Percentiles rank a stretch among this genome's conserved stretches.
Evolutionary conservation across 768 basidiomycete species (phyloP).

Genomic region (Phallus indusiatus): DNA sequence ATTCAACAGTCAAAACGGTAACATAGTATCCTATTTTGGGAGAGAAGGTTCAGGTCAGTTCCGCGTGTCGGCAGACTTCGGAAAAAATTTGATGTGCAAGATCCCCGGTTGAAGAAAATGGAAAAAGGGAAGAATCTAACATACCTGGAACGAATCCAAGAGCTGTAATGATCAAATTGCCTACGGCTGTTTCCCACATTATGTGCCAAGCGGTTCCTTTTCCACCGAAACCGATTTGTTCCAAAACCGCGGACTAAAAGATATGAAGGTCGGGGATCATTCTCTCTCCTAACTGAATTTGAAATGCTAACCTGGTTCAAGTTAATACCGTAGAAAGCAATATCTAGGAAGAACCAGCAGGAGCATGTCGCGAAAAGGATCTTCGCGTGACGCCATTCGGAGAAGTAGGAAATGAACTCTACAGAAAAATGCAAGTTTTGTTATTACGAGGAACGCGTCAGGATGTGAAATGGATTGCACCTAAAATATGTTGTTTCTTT

Average conservation of each 20-base stretch:
- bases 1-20: slow-evolving; percentile 59
- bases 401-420: slow-evolving; percentile 63
- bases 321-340: slow-evolving; percentile 75
- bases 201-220: slow-evolving; percentile 51
- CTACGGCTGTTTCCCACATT: slow-evolving; percentile 57
- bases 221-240: slow-evolving; percentile 62
- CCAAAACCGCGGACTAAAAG: slow-evolving; percentile 51
- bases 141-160: slow-evolving; percentile 72
- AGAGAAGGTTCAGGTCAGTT: neutral
- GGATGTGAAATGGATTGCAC: slow-evolving; percentile 19
- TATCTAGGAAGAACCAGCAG: slow-evolving; percentile 72
- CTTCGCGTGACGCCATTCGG: slow-evolving; percentile 61
- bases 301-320: slow-evolving; percentile 38
- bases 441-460: neutral
- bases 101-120: neutral
- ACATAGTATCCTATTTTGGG: slow-evolving; percentile 50
- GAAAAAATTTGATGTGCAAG: neutral
- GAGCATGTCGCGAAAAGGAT: slow-evolving; percentile 55
- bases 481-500: slow-evolving; percentile 44
- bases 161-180: slow-evolving; percentile 62
- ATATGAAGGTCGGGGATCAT: neutral
- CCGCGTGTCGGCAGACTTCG: neutral
- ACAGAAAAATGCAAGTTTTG: neutral
- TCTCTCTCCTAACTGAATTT: neutral
- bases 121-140: slow-evolving; percentile 3